Evolutionary conservation across 2,329 filamentous ascomycete species (phyloP), one percentile per base, ranked within the genome.

Genomic region (Cladorrhinum sp.): DNA sequence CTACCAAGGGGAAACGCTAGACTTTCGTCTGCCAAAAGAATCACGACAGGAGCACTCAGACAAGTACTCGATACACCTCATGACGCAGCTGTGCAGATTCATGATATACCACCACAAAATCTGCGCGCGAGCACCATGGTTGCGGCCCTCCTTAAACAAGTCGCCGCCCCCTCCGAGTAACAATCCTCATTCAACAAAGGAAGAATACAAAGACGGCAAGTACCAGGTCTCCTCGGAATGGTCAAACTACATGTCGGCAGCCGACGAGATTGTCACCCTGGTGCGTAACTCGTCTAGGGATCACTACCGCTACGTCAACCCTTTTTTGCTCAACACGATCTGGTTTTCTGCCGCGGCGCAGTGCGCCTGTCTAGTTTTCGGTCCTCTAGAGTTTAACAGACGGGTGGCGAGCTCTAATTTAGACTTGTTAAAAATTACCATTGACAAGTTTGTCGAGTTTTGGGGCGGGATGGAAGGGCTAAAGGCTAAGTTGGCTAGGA

Each of bases 61-160:
- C 25, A 70, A 71, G 8, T 74, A 73, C 64, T 68, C 68, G 51
- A 71, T 74, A 10, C 68, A 72, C 60, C 49, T 74, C 29, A 73
- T 75, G 72, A 70, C 66, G 0, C 71, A 74, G 60, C 68, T 75
- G 9, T 67, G 71, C 12, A 65, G 68, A 8, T 65, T 75, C 54
- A 74, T 75, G 73, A 70, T 72, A 27, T 63, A 71, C 51, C 68
- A 71, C 45, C 70, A 72, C 57, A 65, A 72, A 45, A 63, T 72
- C 16, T 73, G 66, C 57, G 65, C 61, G 16, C 62, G 60, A n/a
- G 61, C 62, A 13, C 58, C 62, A 2, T 62, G 63, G 63, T 32
- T 64, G 16, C 32, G 13, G 24, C 18, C 18, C 41, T 13, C 7
- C 49, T 12, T 9, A 3, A 27, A 27, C 49, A 25, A 45, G 16